Percentiles rank a stretch among this genome's conserved stretches.
Evolutionary conservation across 1,284 basidiomycete species (phyloP).

Genomic region (Cerrena zonata): DNA sequence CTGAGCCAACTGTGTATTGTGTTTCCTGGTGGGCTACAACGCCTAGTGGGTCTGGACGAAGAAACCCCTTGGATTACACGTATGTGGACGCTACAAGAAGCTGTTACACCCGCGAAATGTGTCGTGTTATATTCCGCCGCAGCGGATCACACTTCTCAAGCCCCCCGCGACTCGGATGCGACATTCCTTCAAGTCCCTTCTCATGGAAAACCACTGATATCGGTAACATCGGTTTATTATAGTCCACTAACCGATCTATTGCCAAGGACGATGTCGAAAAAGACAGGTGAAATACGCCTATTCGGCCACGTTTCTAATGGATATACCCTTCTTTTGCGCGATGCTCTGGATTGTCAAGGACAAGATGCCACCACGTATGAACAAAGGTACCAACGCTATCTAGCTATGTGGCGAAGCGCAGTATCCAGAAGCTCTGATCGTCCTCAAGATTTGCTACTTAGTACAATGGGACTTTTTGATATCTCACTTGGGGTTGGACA

Average conservation of each 20-base stretch:
- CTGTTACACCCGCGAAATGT: slow-evolving; percentile 2
- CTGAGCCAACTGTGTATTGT: slow-evolving; percentile 7
- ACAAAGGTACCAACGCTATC: not conserved
- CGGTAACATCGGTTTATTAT: not conserved
- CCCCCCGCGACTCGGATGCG: too few relatives aligned
- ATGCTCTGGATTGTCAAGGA: not conserved
- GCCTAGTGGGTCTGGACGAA: slow-evolving; percentile 14
- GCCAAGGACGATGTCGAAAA: not conserved
- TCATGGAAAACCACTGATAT: not conserved
- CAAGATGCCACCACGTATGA: not conserved
- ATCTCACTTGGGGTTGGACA: not conserved
- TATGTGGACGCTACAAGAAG: slow-evolving; percentile 17
- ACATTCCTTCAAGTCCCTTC: not conserved
- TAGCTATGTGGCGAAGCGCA: not conserved
- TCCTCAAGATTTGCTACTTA: not conserved
- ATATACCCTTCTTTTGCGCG: not conserved
- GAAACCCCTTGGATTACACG: slow-evolving; percentile 17
- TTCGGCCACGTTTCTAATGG: not conserved
- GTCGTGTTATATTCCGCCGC: not conserved
- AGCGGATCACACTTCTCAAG: not conserved
- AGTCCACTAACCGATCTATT: not conserved
- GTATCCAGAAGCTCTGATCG: not conserved
- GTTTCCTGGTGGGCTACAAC: slow-evolving; percentile 14
- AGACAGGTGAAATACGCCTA: not conserved
- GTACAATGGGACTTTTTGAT: not conserved